Percentiles rank a stretch among this genome's conserved stretches.
phyloP scores from a whole-genome alignment of 805 yeast species.

The Hanseniaspora singularis region DNA sequence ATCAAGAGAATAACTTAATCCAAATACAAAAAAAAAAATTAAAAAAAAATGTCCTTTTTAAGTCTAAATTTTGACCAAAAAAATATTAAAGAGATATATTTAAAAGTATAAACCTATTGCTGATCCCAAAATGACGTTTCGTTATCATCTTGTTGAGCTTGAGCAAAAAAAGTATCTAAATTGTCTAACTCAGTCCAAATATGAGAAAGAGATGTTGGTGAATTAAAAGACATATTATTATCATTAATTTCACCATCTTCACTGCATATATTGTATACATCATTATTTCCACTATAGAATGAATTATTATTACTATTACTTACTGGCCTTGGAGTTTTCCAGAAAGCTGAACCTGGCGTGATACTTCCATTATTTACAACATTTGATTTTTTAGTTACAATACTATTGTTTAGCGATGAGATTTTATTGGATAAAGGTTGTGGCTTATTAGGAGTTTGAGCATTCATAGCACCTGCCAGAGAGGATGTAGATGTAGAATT shows the following conservation, averaged over 20 bases:
- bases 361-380: not conserved
- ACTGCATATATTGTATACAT: constrained; percentile 39
- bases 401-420: constrained; percentile 3
- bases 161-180: constrained; percentile 77
- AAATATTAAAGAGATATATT: not conserved
- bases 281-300: constrained; percentile 10
- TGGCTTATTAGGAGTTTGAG: not conserved
- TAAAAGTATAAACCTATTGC: not conserved
- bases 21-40: too few species aligned
- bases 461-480: too few species aligned
- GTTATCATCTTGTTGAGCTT: constrained; percentile 25
- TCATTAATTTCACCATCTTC: constrained; percentile 32
- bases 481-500: not conserved
- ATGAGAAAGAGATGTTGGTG: constrained; percentile 56
- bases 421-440: not conserved
- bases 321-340: not conserved
- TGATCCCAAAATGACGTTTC: constrained; percentile 5
- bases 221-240: not conserved
- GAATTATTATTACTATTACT: not conserved
- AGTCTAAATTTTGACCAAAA: too few species aligned
- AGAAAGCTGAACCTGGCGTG: not conserved
- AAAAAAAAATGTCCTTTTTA: too few species aligned
- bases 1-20: too few species aligned
- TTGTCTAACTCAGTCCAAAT: constrained; percentile 90
- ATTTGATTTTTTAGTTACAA: not conserved